Evolutionary conservation across 2,329 filamentous ascomycete genomes (phyloP), one percentile per base, ranked within the genome.

Genomic region (Rachicladosporium sp.): DNA sequence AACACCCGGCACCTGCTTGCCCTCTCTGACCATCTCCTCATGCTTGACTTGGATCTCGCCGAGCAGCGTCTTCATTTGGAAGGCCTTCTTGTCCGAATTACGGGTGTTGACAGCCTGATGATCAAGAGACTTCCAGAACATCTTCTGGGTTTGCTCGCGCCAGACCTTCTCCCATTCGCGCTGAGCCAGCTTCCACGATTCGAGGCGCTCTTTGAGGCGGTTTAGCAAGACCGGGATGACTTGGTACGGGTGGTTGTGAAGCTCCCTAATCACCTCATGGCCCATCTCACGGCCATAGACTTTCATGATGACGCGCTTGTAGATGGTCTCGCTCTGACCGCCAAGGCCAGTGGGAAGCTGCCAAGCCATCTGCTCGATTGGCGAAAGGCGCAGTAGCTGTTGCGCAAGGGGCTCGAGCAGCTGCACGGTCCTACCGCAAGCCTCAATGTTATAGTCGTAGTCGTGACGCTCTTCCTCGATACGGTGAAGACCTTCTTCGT

Each of bases 111-210:
- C 87, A 12, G 87, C 87, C 73, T 96, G 93, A 56, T 98, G 91
- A 55, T 98, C 91, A 38, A 98, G 76, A 59, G 87, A 94, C 67
- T 87, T 93, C 65, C 93, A 84, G 63, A 95, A 93, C 67, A 93
- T 89, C 54, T 82, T 80, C 56, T 93, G 82, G 15, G 89, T 96
- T 65, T 96, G 91, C 36, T 86, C 80, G 47, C 91, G 86, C 91
- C 91, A 98, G 6, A 98, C 87, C 63, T 95, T 95, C 61, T 96
- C 88, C 91, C 91, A 98, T 58, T 98, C 93, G 27, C 91, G 85
- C 69, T 84, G 88, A 4, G 86, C 89, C 50, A 93, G 88, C 48
- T 93, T 86, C 91, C 91, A 98, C 54, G 96, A 88, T 60, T 98
- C 91, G 33, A 93, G 80, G 59, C 96, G 95, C 54, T 93, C 85